These are phyloP conservation scores for Diplogelasinospora grovesii DNA, from an alignment of 495 filamentous ascomycete species.

Conservation along the genomic window DNA sequence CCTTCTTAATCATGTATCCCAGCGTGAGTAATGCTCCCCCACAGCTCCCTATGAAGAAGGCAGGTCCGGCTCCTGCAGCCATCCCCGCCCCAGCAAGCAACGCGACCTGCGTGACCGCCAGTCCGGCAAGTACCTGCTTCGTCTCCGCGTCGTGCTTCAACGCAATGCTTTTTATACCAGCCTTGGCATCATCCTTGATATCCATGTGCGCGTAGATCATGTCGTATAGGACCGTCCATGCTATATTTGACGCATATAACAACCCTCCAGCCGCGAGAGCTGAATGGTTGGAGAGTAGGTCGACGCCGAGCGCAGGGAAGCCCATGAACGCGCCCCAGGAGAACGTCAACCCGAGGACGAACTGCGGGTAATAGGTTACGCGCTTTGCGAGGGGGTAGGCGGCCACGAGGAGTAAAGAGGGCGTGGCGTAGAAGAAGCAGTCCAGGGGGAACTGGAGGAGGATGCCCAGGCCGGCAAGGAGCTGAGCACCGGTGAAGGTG, in stretches of 20 bases:
- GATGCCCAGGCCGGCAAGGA: slow-evolving; percentile 72
- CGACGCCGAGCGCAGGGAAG: slow-evolving; percentile 84
- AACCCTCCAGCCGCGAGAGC: slow-evolving; percentile 62
- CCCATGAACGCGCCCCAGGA: slow-evolving; percentile 98
- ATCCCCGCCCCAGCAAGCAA: slow-evolving; percentile 71
- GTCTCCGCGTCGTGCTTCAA: slow-evolving; percentile 83
- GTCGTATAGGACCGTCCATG: slow-evolving; percentile 95
- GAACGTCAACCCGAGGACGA: slow-evolving; percentile 86
- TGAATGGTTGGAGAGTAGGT: slow-evolving; percentile 59
- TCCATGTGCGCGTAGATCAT: slow-evolving; percentile 99
- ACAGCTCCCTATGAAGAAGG: slow-evolving; percentile 80
- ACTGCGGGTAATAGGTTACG: slow-evolving; percentile 90
- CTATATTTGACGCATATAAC: slow-evolving; percentile 78
- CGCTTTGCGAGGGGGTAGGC: slow-evolving; percentile 89
- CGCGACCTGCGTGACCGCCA: slow-evolving; percentile 71
- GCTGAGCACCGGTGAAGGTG: slow-evolving; percentile 74
- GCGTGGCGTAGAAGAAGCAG: slow-evolving; percentile 83
- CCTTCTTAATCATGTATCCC: slow-evolving; percentile 81
- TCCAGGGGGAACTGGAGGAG: slow-evolving; percentile 79
- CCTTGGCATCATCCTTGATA: slow-evolving; percentile 86
- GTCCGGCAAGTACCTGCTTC: slow-evolving; percentile 71
- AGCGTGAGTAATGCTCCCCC: slow-evolving; percentile 71
- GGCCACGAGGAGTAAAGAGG: slow-evolving; percentile 73
- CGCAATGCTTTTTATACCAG: slow-evolving; percentile 92
- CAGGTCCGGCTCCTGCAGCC: slow-evolving; percentile 67